Percentiles rank a stretch among this genome's conserved stretches.
Evolutionary conservation across 768 basidiomycete species (phyloP).

Genomic region (Porphyrellus cyaneotinctus): DNA sequence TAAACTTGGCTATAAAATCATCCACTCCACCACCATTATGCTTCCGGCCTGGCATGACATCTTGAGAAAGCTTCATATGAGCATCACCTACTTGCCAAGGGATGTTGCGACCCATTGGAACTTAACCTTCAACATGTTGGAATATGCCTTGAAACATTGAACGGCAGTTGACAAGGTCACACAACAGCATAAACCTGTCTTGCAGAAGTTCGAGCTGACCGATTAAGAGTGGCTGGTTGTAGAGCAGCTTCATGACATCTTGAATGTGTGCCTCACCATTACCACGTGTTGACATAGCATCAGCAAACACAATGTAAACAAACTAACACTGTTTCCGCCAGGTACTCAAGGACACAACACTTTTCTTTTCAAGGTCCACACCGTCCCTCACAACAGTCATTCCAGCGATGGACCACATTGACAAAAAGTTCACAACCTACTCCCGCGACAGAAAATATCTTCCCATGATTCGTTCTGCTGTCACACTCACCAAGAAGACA

Average conservation of each 20-base stretch:
- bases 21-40: constrained; percentile 17
- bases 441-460: background rate
- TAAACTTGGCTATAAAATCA: constrained; percentile 19
- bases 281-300: background rate
- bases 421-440: background rate
- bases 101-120: constrained; percentile 30
- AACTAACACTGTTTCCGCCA: too few species aligned
- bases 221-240: constrained; percentile 14
- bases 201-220: constrained; percentile 10
- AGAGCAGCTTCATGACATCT: constrained; percentile 5
- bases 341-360: background rate
- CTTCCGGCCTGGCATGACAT: constrained; percentile 17
- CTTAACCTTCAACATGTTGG: background rate
- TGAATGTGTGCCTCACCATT: background rate
- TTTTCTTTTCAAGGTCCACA: background rate
- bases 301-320: background rate
- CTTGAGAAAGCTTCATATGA: background rate
- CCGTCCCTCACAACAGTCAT: background rate
- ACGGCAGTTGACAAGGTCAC: background rate
- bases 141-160: background rate
- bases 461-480: background rate
- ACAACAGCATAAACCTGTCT: background rate
- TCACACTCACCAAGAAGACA: background rate
- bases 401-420: background rate
- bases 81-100: constrained; percentile 8